Evolutionary conservation across 345 rosid species (phyloP), one percentile per base, ranked within the genome.

Genomic region (Trapa incisa): DNA sequence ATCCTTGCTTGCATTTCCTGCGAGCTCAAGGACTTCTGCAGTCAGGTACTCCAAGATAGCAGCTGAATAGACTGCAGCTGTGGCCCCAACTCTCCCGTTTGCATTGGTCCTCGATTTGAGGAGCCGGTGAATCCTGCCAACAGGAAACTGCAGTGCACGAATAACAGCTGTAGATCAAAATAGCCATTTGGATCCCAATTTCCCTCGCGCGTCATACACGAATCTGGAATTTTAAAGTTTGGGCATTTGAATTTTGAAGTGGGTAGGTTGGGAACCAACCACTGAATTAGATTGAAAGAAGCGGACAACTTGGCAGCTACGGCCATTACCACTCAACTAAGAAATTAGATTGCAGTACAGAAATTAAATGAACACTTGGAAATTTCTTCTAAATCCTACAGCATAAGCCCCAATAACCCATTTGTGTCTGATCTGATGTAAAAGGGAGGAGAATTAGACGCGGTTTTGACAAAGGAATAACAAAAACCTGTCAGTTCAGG

Each of bases 21-120:
- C 71, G 53, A 68, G 48, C 71, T 68, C 71, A 32, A 68, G 45
- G 35, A 68, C 71, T 57, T 68, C 65, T 22, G 71, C 71, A 9
- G 65, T 68, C 65, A 68, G 37, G 65, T 68, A 68, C 37, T 68
- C 71, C 50, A 68, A 29, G 6, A 68, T 68, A 29, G 71, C 71
- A 1, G 71, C 71, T 4, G 65, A 68, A 29, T 68, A 68, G 47
- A 68, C 71, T 4, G 71, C 71, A 15, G 71, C 71, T 3, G 71
- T 68, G 33, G 71, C 71, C 65, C 71, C 65, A 8, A 68, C 71
- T 37, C 71, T 38, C 10, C 71, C 65, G 45, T 37, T 41, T 9
- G 71, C 48, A 1, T 35, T 68, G 9, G 50, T 56, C 65, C 71
- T 68, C 15, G 48, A 17, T 38, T 68, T 68, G 33, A 68, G 64